Base-by-base conservation (phyloP, 371 early-diverging fungal genomes). In the Apophysomyces variabilis region DNA sequence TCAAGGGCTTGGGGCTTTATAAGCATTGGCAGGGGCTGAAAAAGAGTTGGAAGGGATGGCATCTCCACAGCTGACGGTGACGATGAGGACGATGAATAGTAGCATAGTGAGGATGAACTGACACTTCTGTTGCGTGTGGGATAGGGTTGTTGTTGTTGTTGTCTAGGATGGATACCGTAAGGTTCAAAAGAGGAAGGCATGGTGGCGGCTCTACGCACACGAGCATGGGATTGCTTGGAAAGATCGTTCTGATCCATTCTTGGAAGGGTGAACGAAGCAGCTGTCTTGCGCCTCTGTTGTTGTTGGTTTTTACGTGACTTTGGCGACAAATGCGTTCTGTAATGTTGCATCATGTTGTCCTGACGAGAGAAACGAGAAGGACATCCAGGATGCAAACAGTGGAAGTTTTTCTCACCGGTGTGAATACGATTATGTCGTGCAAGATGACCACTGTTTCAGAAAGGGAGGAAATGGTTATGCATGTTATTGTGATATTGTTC, bases 291-390 rank as follows among this genome's bases (percentile, higher is more conserved):
- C 32, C 66, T 68, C 14, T 63, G 66, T 37, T 68, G 63, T 32
- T 69, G 65, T 57, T 71, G 67, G 18, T 81, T 77, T 11, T 88
- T 84, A 26, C 89, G 85, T 36, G 84, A 78, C 72, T 86, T 89
- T 41, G 89, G 78, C n/a, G 89, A 88, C 59, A 87, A 72, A 74
- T 92, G 93, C 37, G 92, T 91, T 3, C 91, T 87, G 64, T 90
- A 91, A 65, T 94, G 94, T 68, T 94, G 93, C 89, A 91, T 90
- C 93, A 93, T 94, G 60, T 93, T 92, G 72, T 93, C 94, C 66
- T 91, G 91, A 62, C 96, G 86, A 59, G 93, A 91, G 72, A 96
- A 95, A 60, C 85, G 81, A 67, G 91, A 91, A n/a, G 85, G 79
- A 66, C 96, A 96, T 0, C 86, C 88, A 12, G 87, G 85, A 72